phyloP scores from a whole-genome alignment of 345 rosid species.

The Melaleuca alternifolia region DNA sequence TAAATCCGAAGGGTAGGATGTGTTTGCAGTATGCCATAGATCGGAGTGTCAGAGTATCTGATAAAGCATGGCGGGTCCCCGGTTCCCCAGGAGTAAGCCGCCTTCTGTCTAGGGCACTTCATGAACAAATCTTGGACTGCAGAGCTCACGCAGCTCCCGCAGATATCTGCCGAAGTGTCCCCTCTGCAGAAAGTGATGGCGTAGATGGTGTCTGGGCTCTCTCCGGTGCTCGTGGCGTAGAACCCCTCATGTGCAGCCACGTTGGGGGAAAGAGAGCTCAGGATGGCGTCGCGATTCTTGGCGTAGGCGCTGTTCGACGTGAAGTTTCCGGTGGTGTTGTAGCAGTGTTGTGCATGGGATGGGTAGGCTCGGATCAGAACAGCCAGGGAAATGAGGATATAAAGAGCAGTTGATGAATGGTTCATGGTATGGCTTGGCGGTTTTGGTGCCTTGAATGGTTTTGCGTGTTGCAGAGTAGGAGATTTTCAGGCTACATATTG shows the following conservation, averaged over 20 bases:
- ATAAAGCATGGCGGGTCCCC: slow-evolving; percentile 17
- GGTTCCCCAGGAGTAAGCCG: slow-evolving; percentile 14
- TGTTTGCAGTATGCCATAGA: slow-evolving; percentile 17
- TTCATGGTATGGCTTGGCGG: not conserved
- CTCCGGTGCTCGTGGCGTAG: not conserved
- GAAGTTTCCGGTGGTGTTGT: not conserved
- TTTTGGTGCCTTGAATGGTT: not conserved
- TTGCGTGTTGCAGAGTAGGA: not conserved
- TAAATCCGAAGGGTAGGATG: not conserved
- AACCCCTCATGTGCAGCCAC: not conserved
- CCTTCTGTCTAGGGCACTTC: slow-evolving; percentile 26
- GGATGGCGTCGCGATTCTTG: slow-evolving; percentile 4
- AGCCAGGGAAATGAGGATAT: not conserved
- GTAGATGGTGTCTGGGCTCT: not conserved
- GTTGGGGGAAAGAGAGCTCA: slow-evolving; percentile 3
- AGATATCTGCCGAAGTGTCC: slow-evolving; percentile 11
- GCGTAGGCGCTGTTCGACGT: slow-evolving; percentile 9
- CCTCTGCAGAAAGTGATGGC: slow-evolving; percentile 25
- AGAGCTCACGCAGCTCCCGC: slow-evolving; percentile 11
- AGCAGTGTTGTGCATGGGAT: not conserved
- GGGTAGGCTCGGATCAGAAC: not conserved
- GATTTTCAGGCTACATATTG: not conserved
- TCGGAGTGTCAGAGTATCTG: slow-evolving; percentile 20
- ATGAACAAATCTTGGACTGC: not conserved
- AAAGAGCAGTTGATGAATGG: not conserved